These are phyloP conservation scores for Trichoderma orchidacearum DNA, from an alignment of 495 filamentous ascomycete genomes.

Conservation along the genomic window DNA sequence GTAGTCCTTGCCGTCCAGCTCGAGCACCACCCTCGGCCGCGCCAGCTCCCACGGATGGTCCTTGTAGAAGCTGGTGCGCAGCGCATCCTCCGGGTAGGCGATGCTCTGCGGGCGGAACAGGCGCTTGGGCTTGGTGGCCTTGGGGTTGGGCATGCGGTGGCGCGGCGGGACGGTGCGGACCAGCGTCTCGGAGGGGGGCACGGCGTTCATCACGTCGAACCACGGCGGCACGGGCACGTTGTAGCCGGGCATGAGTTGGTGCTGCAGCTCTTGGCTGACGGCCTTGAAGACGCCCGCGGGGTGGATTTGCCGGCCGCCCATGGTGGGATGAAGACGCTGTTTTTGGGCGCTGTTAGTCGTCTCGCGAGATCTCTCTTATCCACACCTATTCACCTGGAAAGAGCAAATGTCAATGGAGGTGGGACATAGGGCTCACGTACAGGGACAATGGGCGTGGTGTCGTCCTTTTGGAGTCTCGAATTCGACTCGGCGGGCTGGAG, in stretches of 20 bases:
- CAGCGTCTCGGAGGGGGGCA: conserved; percentile 70
- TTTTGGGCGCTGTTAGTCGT: background rate
- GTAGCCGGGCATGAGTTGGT: background rate
- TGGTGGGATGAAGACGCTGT: background rate
- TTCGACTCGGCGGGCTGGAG: background rate
- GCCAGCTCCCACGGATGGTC: conserved; percentile 98
- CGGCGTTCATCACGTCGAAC: conserved; percentile 56
- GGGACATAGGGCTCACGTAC: no score
- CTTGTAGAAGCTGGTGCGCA: conserved; percentile 69
- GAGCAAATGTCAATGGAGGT: no score
- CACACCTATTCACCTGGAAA: no score
- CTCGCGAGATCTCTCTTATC: no score
- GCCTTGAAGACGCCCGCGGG: background rate
- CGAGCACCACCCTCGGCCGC: conserved; percentile 69
- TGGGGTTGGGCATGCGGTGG: conserved; percentile 35
- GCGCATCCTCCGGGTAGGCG: conserved; percentile 70
- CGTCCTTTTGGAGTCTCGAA: background rate
- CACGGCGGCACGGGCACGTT: conserved; percentile 44
- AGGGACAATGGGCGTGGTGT: no score
- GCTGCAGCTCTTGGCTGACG: background rate
- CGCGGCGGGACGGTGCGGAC: conserved; percentile 53
- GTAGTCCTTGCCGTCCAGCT: conserved; percentile 72
- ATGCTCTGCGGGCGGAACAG: conserved; percentile 70
- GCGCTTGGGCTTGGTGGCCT: conserved; percentile 46
- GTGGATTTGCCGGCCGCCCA: conserved; percentile 2